A percentile compares a stretch with the other conserved stretches of the same genome.
These are phyloP conservation scores for Yarrowia divulgata DNA, from an alignment of 805 yeast species.

Conservation along the genomic window DNA sequence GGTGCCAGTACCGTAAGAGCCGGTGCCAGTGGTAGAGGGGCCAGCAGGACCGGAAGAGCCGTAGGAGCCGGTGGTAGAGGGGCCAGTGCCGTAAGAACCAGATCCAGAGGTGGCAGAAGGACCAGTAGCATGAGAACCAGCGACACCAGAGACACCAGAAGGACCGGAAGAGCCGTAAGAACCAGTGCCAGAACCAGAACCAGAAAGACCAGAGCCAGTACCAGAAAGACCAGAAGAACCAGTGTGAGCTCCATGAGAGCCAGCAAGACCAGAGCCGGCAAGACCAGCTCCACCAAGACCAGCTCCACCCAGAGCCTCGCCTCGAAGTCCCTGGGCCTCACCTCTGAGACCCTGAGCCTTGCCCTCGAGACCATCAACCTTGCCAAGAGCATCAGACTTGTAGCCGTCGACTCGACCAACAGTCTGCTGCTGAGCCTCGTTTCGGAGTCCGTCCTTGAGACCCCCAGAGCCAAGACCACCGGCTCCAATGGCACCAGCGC, in stretches of 20 bases:
- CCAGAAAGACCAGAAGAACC: no score
- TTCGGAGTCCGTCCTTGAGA: background rate
- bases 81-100: background rate
- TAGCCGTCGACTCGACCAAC: background rate
- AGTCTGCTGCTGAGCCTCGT: slow-evolving; percentile 3
- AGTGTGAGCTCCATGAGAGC: background rate
- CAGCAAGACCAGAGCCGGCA: background rate
- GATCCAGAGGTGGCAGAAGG: background rate
- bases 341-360: no score
- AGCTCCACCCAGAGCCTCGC: background rate
- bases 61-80: background rate
- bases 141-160: background rate
- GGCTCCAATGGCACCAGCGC: slow-evolving; percentile 3
- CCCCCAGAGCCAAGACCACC: background rate
- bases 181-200: background rate
- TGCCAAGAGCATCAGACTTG: background rate
- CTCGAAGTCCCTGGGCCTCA: background rate
- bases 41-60: background rate
- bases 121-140: background rate
- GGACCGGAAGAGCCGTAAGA: no score
- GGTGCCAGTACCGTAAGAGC: no score
- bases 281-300: background rate
- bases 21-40: background rate
- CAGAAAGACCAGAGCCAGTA: background rate
- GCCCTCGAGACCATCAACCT: background rate